Evolutionary conservation across 1,139 yeast species (phyloP), one percentile per base, ranked within the genome.

Genomic region (Ogataea hybrid): DNA sequence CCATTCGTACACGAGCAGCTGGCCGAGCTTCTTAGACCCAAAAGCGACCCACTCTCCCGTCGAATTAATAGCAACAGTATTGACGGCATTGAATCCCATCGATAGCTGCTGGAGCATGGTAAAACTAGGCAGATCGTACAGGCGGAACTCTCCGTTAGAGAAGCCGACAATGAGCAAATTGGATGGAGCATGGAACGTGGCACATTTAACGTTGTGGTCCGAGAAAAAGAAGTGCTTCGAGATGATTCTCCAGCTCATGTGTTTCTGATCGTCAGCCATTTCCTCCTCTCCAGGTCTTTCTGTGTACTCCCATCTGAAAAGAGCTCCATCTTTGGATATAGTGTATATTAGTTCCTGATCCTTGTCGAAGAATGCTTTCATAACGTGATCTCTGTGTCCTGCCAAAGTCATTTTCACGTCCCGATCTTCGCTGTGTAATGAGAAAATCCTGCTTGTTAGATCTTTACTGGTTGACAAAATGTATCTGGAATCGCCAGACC

Each of bases 31-130:
- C 15, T 90, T 70, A 0, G 97, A 89, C 5, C 98, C 98, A 64
- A 92, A 87, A 0, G 97, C 96, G 36, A 94, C 69, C 99, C 99
- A 92, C 64, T 92, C 98, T 17, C 98, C 99, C 5, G 92, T 71
- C 8, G 72, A 67, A 62, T 92, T 92, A 39, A 92, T 76, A 16
- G 80, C 68, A 3, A 92, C 94, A 9, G 90, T 81, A 57, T 86
- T 89, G 30, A 92, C 84, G 3, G 92, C 82, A 56, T 88, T 84
- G 59, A 88, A 95, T 4, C 98, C 96, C 83, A 94, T 88, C 35
- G 94, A 83, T 44, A 92, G 71, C 56, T 84, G 94, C 63, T 92
- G 98, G 21, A 92, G 73, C 67, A 84, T 62, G 28, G 77, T 79
- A 62, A 89, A 88, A 1, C 75, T 75, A 4, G 89, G 89, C 40